phyloP scores from a whole-genome alignment of 495 filamentous ascomycete genomes.

The Beverwykella pulmonaria region DNA sequence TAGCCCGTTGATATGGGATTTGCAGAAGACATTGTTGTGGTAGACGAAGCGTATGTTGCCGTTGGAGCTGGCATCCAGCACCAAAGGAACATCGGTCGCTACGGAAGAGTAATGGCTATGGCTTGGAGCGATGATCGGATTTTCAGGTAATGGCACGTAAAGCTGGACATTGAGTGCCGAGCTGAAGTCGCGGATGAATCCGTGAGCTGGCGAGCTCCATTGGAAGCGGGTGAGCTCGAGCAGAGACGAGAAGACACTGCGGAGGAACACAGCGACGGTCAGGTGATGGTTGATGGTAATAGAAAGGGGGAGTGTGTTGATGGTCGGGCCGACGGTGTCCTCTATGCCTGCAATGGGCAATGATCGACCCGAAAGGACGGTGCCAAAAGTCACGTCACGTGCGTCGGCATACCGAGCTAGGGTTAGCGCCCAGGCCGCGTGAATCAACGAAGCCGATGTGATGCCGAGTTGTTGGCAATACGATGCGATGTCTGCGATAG shows the following conservation, averaged over 20 bases:
- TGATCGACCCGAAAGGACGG: slow-evolving; percentile 39
- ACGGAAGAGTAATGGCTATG: not conserved
- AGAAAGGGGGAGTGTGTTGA: slow-evolving; percentile 24
- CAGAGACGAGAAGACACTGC: not conserved
- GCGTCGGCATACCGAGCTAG: slow-evolving; percentile 32
- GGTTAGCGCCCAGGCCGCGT: slow-evolving; percentile 41
- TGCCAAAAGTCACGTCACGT: slow-evolving; percentile 35
- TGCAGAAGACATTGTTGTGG: not conserved
- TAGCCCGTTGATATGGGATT: not conserved
- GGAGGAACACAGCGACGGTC: slow-evolving; percentile 1
- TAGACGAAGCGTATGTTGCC: slow-evolving; percentile 6
- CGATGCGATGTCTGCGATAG: not conserved
- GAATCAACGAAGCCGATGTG: slow-evolving; percentile 9
- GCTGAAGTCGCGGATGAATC: slow-evolving; percentile 2
- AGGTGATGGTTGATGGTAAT: not conserved
- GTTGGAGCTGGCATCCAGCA: not conserved
- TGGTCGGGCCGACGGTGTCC: slow-evolving; percentile 41
- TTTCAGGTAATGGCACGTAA: not conserved
- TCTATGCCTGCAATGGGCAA: slow-evolving; percentile 31
- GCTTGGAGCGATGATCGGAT: not conserved
- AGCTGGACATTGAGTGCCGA: slow-evolving; percentile 17
- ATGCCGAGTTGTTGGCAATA: not conserved
- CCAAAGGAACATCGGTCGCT: slow-evolving; percentile 10
- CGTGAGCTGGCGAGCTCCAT: slow-evolving; percentile 6
- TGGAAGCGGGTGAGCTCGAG: slow-evolving; percentile 3